phyloP scores from a whole-genome alignment of 768 basidiomycete genomes.

The Daedalea quercina region DNA sequence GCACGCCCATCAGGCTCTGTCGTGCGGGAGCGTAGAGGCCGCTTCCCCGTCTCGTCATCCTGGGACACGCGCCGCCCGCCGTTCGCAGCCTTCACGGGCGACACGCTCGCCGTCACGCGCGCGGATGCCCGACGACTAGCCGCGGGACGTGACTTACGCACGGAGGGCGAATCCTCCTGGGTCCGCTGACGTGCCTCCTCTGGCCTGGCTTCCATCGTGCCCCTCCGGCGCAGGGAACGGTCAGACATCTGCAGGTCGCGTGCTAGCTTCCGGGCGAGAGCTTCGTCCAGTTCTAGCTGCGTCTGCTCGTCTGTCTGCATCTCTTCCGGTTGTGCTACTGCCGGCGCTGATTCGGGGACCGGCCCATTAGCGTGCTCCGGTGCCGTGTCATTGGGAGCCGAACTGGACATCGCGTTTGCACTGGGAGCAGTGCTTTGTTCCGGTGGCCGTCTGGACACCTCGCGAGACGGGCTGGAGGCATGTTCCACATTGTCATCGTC shows the following conservation, averaged over 20 bases:
- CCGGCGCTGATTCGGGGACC: neutral
- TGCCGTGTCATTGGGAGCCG: neutral
- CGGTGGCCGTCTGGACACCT: neutral
- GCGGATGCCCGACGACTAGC: neutral
- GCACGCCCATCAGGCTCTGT: conserved; percentile 14
- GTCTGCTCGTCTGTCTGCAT: conserved; percentile 1
- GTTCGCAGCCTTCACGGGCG: neutral
- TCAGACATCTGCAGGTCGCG: conserved; percentile 1
- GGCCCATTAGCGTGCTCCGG: neutral
- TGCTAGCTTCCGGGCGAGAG: neutral
- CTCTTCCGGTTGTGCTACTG: neutral
- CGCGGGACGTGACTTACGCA: neutral
- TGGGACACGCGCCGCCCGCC: neutral
- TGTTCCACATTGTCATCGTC: conserved; percentile 23
- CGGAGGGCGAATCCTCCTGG: neutral
- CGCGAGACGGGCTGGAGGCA: conserved; percentile 1
- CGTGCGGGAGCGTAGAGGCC: conserved; percentile 25
- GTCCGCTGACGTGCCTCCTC: neutral
- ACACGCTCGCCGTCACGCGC: neutral
- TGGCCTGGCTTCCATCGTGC: neutral
- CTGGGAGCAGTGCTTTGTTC: neutral
- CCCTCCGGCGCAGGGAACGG: neutral
- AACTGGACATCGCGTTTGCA: neutral
- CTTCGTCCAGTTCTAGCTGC: conserved; percentile 8
- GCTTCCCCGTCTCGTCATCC: conserved; percentile 12